Conservation (phyloP, 495 filamentous ascomycete genomes). For the Penicillium waksmanii region DNA sequence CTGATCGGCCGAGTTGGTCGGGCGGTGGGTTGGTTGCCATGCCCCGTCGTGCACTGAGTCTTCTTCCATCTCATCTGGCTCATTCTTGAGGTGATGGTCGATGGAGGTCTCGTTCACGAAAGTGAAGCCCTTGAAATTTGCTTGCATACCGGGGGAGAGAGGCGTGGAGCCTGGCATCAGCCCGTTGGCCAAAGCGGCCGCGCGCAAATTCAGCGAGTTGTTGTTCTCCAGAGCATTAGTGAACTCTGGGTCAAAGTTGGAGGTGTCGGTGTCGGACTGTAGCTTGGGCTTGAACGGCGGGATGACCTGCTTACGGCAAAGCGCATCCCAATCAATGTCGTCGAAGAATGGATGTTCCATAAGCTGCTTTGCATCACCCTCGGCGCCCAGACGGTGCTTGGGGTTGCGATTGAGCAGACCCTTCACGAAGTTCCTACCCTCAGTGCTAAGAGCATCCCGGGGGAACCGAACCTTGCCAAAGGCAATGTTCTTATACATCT, state of each 20-base stretch:
- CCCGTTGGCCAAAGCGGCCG: conserved; percentile 73
- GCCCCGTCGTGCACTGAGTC: conserved; percentile 62
- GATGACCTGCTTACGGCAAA: conserved; percentile 88
- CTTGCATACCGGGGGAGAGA: conserved; percentile 90
- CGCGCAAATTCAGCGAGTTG: conserved; percentile 82
- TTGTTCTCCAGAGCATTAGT: conserved; percentile 81
- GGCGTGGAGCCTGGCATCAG: conserved; percentile 84
- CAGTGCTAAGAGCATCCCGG: conserved; percentile 86
- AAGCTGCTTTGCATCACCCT: conserved; percentile 89
- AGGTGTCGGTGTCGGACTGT: conserved; percentile 91
- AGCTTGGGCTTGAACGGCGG: conserved; percentile 98
- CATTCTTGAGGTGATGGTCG: conserved; percentile 80
- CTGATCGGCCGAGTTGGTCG: conserved; percentile 48
- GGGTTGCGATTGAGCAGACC: conserved; percentile 96
- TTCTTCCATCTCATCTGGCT: conserved; percentile 68
- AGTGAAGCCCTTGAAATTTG: conserved; percentile 97
- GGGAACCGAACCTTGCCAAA: conserved; percentile 98
- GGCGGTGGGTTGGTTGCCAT: conserved; percentile 43
- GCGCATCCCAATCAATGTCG: conserved; percentile 88
- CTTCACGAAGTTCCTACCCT: conserved; percentile 97
- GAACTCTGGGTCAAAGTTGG: conserved; percentile 98
- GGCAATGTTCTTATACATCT: conserved; percentile 99
- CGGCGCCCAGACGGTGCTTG: conserved; percentile 90
- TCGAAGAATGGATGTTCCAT: conserved; percentile 93
- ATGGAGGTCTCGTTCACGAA: conserved; percentile 97